Evolutionary conservation across 2,329 filamentous ascomycete species (phyloP).

Genomic region (Fusarium metavorans): DNA sequence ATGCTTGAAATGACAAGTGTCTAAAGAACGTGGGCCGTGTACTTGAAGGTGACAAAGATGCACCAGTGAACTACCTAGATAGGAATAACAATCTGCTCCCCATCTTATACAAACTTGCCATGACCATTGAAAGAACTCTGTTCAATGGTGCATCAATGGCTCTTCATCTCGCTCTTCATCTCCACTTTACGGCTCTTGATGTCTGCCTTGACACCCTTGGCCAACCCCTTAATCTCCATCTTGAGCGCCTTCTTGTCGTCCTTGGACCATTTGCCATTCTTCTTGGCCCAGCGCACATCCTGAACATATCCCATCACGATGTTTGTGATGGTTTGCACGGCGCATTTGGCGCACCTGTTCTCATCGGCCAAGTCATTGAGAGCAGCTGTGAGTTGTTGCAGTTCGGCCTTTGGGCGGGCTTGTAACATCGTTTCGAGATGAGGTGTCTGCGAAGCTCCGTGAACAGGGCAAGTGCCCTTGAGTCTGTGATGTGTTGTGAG

Average conservation of each 20-base stretch:
- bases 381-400: conserved; percentile 9
- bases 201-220: conserved; percentile 14
- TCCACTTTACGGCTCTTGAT: conserved; percentile 7
- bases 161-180: background rate
- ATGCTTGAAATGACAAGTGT: background rate
- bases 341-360: conserved; percentile 26
- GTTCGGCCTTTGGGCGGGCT: conserved; percentile 6
- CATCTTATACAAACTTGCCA: background rate
- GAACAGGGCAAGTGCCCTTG: conserved; percentile 1
- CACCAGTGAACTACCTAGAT: background rate
- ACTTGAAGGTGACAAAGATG: background rate
- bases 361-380: conserved; percentile 7
- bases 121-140: background rate
- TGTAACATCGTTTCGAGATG: conserved; percentile 26
- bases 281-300: conserved; percentile 23
- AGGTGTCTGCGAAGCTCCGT: conserved; percentile 17
- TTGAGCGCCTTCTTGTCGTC: conserved; percentile 33
- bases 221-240: conserved; percentile 24
- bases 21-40: background rate
- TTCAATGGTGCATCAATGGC: background rate
- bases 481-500: background rate
- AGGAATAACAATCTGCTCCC: background rate
- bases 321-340: conserved; percentile 10
- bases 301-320: conserved; percentile 13
- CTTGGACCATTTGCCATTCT: conserved; percentile 25